Percentiles rank a stretch among this genome's conserved stretches.
Evolutionary conservation across 108 stramenopile genomes (phyloP).

Genomic region (Aureococcus anophagefferens): DNA sequence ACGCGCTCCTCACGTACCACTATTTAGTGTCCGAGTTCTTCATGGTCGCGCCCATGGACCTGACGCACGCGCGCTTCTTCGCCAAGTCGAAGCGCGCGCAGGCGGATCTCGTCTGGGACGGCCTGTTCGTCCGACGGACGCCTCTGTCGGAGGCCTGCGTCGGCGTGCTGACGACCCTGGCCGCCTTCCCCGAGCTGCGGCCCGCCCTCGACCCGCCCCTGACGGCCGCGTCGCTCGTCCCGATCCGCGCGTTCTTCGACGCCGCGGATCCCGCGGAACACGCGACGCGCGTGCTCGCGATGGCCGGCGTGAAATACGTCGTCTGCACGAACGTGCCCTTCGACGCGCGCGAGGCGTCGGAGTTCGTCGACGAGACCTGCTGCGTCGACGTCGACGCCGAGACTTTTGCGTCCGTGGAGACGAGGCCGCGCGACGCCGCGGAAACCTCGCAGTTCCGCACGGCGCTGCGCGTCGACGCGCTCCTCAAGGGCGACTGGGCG

Average conservation of each 20-base stretch:
- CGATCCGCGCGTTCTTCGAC: constrained; percentile 8
- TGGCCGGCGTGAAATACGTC: constrained; percentile 60
- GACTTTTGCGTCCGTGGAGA: background rate
- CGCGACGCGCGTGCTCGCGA: constrained; percentile 40
- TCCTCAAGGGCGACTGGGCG: constrained; percentile 60
- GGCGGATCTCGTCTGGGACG: constrained; percentile 70
- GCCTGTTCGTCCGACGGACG: constrained; percentile 60
- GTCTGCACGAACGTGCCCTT: constrained; percentile 92
- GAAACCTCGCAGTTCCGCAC: constrained; percentile 58
- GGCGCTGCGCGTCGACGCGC: constrained; percentile 75
- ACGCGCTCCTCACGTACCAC: constrained; percentile 82
- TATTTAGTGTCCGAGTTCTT: constrained; percentile 81
- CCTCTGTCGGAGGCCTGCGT: constrained; percentile 76
- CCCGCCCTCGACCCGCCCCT: background rate
- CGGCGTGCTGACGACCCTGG: constrained; percentile 66
- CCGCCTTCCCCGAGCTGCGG: constrained; percentile 41
- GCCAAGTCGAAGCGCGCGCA: background rate
- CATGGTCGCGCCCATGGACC: constrained; percentile 59
- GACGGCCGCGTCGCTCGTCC: background rate
- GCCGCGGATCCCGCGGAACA: constrained; percentile 44
- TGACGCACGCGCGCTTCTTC: constrained; percentile 25
- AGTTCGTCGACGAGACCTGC: background rate
- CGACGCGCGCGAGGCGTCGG: constrained; percentile 50
- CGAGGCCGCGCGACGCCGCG: too few species aligned
- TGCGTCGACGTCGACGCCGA: background rate